phyloP scores from a whole-genome alignment of 2,329 filamentous ascomycete genomes.

The Ascochyta koolunga region DNA sequence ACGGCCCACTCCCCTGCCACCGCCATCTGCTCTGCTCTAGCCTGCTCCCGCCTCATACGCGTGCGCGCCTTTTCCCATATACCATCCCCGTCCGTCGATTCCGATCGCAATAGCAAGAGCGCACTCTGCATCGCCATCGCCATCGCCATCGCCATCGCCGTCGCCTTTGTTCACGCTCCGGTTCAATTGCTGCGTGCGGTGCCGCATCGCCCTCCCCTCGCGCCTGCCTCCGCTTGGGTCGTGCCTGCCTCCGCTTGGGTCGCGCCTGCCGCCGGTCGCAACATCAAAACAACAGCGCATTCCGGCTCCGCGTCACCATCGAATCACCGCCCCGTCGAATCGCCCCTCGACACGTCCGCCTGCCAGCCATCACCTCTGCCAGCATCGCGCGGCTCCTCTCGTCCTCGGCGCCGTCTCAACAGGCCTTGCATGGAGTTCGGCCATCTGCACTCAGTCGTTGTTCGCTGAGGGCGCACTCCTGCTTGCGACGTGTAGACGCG shows the following conservation, averaged over 20 bases:
- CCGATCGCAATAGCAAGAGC: constrained; percentile 28
- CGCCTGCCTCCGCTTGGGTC: constrained; percentile 15
- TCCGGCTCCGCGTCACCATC: constrained; percentile 25
- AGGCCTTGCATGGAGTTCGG: constrained; percentile 46
- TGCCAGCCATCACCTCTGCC: constrained; percentile 13
- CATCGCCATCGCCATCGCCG: no score
- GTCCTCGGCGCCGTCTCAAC: constrained; percentile 17
- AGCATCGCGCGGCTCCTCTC: constrained; percentile 19
- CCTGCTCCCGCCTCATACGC: constrained; percentile 17
- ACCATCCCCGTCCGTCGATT: constrained; percentile 36
- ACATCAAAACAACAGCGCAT: constrained; percentile 28
- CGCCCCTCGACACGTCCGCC: constrained; percentile 23
- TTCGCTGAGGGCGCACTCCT: constrained; percentile 41
- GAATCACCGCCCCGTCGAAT: constrained; percentile 30
- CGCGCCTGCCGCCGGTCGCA: constrained; percentile 27
- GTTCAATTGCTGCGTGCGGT: constrained; percentile 18
- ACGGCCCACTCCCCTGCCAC: constrained; percentile 7
- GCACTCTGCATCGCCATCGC: constrained; percentile 29
- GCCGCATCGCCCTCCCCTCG: constrained; percentile 23
- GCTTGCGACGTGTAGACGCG: constrained; percentile 28
- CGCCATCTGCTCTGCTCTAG: neutral
- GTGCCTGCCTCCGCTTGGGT: constrained; percentile 16
- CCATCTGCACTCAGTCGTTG: constrained; percentile 29
- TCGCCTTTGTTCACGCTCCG: constrained; percentile 16
- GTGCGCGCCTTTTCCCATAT: constrained; percentile 33